Evolutionary conservation across 768 basidiomycete genomes (phyloP).

Genomic region (Termitomyces sp.): DNA sequence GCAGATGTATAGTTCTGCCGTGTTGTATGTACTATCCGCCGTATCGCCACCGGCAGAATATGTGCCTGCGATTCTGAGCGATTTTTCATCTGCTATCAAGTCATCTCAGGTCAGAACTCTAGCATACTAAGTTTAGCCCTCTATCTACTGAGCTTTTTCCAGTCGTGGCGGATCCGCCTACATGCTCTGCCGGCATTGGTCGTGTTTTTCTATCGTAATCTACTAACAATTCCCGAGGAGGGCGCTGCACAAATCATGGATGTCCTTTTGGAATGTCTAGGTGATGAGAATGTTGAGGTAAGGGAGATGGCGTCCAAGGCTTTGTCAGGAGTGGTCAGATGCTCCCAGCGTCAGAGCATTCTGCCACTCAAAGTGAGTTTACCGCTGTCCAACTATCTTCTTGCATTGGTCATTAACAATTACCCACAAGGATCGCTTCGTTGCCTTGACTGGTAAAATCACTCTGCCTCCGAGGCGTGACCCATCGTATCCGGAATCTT

Average conservation of each 20-base stretch:
- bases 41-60: slow-evolving; percentile 69
- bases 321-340: slow-evolving; percentile 81
- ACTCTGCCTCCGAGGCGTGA: slow-evolving; percentile 67
- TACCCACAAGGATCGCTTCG: slow-evolving; percentile 68
- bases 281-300: slow-evolving; percentile 91
- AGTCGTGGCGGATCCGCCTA: slow-evolving; percentile 91
- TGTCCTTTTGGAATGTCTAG: slow-evolving; percentile 75
- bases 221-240: slow-evolving; percentile 66
- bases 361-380: slow-evolving; percentile 69
- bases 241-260: slow-evolving; percentile 75
- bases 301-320: slow-evolving; percentile 87
- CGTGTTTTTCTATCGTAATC: slow-evolving; percentile 88
- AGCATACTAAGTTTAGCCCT: background rate
- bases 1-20: slow-evolving; percentile 74
- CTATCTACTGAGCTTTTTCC: background rate
- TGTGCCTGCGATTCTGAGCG: slow-evolving; percentile 52
- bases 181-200: slow-evolving; percentile 85
- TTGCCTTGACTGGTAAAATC: slow-evolving; percentile 53
- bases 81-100: slow-evolving; percentile 69
- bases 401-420: slow-evolving; percentile 8
- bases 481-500: slow-evolving; percentile 62
- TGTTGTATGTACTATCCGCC: slow-evolving; percentile 78
- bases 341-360: slow-evolving; percentile 86
- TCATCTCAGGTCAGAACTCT: slow-evolving; percentile 57
- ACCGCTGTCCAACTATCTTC: slow-evolving; percentile 1